phyloP scores from a whole-genome alignment of 257 asterid genomes.

The Nicotiana undulata region DNA sequence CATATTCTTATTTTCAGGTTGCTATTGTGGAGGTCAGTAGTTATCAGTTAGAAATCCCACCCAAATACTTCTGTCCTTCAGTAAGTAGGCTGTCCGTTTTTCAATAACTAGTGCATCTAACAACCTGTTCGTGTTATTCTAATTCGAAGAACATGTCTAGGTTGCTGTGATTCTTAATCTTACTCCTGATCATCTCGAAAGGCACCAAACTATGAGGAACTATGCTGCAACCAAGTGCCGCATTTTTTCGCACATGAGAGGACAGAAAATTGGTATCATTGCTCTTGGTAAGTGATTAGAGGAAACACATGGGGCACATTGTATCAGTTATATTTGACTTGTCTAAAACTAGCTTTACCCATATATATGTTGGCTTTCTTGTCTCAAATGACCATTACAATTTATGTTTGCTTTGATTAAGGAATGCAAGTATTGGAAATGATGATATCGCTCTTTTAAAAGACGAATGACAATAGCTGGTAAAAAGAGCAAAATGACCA shows the following conservation, averaged over 20 bases:
- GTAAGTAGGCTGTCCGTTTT: slow-evolving; percentile 9
- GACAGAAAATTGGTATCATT: slow-evolving; percentile 25
- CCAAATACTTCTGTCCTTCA: slow-evolving; percentile 26
- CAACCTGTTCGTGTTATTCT: neutral
- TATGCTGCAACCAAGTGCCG: slow-evolving; percentile 29
- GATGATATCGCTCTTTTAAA: too few species aligned
- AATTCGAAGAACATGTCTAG: neutral
- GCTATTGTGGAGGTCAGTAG: slow-evolving; percentile 41
- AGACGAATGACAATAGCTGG: too few species aligned
- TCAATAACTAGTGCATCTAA: neutral
- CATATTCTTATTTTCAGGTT: slow-evolving; percentile 16
- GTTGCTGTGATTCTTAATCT: slow-evolving; percentile 33
- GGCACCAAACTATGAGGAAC: slow-evolving; percentile 31
- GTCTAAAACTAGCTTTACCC: too few species aligned
- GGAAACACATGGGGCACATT: too few species aligned
- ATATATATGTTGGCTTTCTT: too few species aligned
- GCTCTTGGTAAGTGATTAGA: slow-evolving; percentile 19
- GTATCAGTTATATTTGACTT: too few species aligned
- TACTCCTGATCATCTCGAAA: slow-evolving; percentile 43
- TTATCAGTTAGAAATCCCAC: slow-evolving; percentile 38
- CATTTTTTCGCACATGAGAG: slow-evolving; percentile 26
- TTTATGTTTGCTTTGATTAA: too few species aligned
- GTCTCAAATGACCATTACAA: too few species aligned
- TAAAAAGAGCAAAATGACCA: too few species aligned
- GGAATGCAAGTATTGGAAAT: too few species aligned